Percentiles rank a stretch among this genome's conserved stretches.
Evolutionary conservation across 768 basidiomycete genomes (phyloP).

Genomic region (Melanogaster broomeanus): DNA sequence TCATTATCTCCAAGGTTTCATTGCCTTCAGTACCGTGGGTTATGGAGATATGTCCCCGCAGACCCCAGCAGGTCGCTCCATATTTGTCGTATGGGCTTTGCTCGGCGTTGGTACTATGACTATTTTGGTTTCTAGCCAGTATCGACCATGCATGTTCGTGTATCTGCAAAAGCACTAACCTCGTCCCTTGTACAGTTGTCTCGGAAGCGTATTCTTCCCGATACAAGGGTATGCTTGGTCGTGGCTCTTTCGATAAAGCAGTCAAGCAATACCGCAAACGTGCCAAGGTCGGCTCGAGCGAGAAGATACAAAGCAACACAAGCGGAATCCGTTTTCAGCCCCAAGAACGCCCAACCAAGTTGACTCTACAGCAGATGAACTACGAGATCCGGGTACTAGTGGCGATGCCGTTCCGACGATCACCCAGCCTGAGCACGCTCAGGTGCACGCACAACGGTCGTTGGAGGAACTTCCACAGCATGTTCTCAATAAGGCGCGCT

Average conservation of each 20-base stretch:
- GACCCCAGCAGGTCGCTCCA: constrained; percentile 69
- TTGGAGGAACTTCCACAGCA: constrained; percentile 42
- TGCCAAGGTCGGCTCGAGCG: constrained; percentile 13
- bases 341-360: not conserved
- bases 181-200: constrained; percentile 44
- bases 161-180: not conserved
- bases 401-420: not conserved
- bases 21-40: constrained; percentile 74
- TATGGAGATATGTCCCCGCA: constrained; percentile 65
- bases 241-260: constrained; percentile 44
- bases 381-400: no score
- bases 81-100: constrained; percentile 80
- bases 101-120: constrained; percentile 78
- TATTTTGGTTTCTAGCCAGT: constrained; percentile 66
- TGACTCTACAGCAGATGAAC: not conserved
- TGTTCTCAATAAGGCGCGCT: constrained; percentile 37
- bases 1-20: constrained; percentile 49
- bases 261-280: constrained; percentile 46
- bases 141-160: not conserved
- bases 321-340: constrained; percentile 1
- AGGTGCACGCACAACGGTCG: constrained; percentile 23
- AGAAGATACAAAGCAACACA: constrained; percentile 9
- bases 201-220: constrained; percentile 65
- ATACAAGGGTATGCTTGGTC: constrained; percentile 60
- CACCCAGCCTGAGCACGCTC: constrained; percentile 8